phyloP scores from a whole-genome alignment of 352 stramenopile species.

The Saprolegnia diclina region DNA sequence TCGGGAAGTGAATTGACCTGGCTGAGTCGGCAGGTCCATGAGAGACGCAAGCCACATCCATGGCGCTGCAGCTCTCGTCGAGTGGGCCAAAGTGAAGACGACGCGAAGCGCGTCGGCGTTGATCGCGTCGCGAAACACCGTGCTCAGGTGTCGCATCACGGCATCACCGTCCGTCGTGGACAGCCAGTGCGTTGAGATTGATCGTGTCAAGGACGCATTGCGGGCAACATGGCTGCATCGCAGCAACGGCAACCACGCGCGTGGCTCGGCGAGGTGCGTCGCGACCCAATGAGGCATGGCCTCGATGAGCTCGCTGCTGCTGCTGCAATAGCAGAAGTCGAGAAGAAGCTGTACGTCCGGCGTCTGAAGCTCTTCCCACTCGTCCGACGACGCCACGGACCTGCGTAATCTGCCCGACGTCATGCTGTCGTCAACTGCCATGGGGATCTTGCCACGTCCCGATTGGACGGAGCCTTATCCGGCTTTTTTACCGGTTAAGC shows the following conservation, averaged over 20 bases:
- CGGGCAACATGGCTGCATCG: constrained; percentile 5
- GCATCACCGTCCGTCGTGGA: not conserved
- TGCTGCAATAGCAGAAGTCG: not conserved
- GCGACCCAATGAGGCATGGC: constrained; percentile 3
- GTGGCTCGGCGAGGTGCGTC: not conserved
- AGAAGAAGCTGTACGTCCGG: not conserved
- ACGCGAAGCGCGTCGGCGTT: not conserved
- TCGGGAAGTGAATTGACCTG: not conserved
- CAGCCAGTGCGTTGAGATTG: not conserved
- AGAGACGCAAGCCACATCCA: not conserved
- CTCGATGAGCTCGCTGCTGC: not conserved
- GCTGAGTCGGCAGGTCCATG: not conserved
- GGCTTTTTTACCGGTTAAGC: too few species aligned
- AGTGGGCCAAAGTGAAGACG: not conserved
- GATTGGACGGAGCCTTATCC: too few species aligned
- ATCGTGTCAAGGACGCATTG: not conserved
- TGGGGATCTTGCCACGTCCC: too few species aligned
- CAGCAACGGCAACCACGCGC: constrained; percentile 2
- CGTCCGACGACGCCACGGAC: not conserved
- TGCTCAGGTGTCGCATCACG: not conserved
- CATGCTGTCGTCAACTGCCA: too few species aligned
- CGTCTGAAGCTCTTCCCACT: constrained; percentile 1
- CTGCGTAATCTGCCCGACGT: too few species aligned
- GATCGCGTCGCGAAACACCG: not conserved
- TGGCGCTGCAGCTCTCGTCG: not conserved